phyloP scores from a whole-genome alignment of 2,329 filamentous ascomycete genomes.

The Colletotrichum costaricense region DNA sequence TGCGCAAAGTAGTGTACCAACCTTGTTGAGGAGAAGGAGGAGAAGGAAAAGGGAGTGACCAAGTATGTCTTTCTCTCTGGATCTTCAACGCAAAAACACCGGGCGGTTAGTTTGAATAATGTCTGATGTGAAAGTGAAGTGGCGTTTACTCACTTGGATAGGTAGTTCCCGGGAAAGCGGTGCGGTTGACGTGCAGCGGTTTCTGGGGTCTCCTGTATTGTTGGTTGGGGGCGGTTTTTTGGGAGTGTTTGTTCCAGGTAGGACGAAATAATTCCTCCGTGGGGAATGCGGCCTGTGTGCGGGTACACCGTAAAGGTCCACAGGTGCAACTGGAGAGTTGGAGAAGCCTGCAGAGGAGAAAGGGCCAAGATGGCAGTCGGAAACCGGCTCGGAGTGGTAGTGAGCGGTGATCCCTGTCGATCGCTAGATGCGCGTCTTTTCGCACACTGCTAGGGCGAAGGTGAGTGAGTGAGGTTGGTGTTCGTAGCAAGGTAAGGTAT shows the following conservation, averaged over 20 bases:
- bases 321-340: not conserved
- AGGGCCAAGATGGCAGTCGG: constrained; percentile 27
- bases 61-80: not conserved
- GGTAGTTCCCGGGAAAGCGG: not conserved
- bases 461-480: not conserved
- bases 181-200: constrained; percentile 10
- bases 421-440: constrained; percentile 10
- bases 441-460: not conserved
- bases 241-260: not conserved
- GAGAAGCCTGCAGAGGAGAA: not conserved
- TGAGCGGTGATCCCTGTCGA: constrained; percentile 23
- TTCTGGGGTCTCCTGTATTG: not conserved
- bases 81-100: not conserved
- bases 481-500: not conserved
- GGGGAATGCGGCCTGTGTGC: not conserved
- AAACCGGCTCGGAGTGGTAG: constrained; percentile 26
- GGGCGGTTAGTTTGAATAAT: not conserved
- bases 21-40: not conserved
- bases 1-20: not conserved
- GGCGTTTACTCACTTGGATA: not conserved
- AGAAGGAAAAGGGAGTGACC: not conserved
- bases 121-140: not conserved
- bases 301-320: not conserved
- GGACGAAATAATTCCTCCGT: not conserved
- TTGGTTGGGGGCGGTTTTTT: not conserved